phyloP scores from a whole-genome alignment of 2,329 filamentous ascomycete species.

The Boeremia exigua region DNA sequence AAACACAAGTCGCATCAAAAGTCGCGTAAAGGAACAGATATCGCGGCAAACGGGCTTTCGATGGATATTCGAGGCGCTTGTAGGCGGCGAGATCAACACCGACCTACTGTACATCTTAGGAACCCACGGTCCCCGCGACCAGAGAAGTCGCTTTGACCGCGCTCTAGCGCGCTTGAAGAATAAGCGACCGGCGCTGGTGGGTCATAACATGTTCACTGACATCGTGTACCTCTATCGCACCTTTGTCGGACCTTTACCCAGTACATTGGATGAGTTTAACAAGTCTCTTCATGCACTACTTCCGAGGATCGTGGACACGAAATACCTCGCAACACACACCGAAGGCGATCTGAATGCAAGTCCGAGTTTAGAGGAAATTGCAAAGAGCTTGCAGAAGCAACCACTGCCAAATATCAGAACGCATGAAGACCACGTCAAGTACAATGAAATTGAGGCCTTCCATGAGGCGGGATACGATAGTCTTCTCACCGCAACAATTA shows the following conservation, averaged over 20 bases:
- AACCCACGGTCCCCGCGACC: conserved; percentile 41
- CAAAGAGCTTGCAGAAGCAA: conserved; percentile 50
- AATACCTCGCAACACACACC: conserved; percentile 66
- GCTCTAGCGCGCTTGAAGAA: conserved; percentile 52
- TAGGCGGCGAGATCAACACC: conserved; percentile 44
- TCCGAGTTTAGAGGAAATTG: conserved; percentile 57
- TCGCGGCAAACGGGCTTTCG: conserved; percentile 55
- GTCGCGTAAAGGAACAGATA: conserved; percentile 50
- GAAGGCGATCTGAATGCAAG: conserved; percentile 59
- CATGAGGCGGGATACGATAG: conserved; percentile 71
- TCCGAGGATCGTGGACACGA: conserved; percentile 66
- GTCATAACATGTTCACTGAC: conserved; percentile 71
- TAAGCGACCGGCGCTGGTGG: conserved; percentile 61
- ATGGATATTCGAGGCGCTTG: conserved; percentile 58
- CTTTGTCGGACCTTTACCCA: conserved; percentile 65
- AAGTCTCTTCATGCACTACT: conserved; percentile 59
- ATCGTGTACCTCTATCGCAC: conserved; percentile 68
- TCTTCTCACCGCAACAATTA: conserved; percentile 64
- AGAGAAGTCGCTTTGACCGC: conserved; percentile 47
- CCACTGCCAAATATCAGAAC: conserved; percentile 51
- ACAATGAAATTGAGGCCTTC: conserved; percentile 49
- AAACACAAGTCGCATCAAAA: conserved; percentile 46
- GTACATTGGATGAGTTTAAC: conserved; percentile 61
- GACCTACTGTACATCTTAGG: conserved; percentile 47
- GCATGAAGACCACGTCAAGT: conserved; percentile 47